These are phyloP conservation scores for Xerocomellus amylosporus DNA, from an alignment of 768 basidiomycete species.

Conservation along the genomic window DNA sequence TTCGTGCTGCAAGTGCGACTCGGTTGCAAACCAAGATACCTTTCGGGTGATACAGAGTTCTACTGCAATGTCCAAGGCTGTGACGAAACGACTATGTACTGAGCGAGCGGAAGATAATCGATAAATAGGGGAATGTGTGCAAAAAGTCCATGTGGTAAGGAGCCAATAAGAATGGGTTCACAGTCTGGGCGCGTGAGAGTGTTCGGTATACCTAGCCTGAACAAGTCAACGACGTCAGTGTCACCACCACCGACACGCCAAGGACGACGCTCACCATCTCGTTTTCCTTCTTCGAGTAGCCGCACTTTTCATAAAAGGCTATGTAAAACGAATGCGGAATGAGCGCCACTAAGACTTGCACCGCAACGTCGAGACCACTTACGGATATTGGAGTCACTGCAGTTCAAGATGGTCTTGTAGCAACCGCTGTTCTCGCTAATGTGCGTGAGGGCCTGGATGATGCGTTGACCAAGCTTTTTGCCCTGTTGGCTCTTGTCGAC, in stretches of 20 bases:
- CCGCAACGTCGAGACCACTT: conserved; percentile 36
- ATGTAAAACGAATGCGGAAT: conserved; percentile 13
- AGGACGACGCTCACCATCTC: conserved; percentile 68
- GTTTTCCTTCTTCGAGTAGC: conserved; percentile 84
- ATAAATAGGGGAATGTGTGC: conserved; percentile 4
- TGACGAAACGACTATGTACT: conserved; percentile 6
- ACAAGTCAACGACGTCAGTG: conserved; percentile 4
- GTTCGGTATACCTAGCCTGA: conserved; percentile 59
- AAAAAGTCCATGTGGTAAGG: conserved; percentile 12
- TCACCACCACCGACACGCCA: not conserved
- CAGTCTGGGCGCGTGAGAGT: conserved; percentile 16
- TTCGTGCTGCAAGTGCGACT: not conserved
- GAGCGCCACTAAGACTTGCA: conserved; percentile 4
- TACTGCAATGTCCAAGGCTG: conserved; percentile 8
- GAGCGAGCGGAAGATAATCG: conserved; percentile 3
- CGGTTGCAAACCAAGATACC: not conserved
- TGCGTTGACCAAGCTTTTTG: conserved; percentile 81
- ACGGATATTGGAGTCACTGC: conserved; percentile 89
- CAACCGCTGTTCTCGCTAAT: conserved; percentile 79
- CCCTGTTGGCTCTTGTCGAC: conserved; percentile 88
- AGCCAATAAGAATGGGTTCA: conserved; percentile 7
- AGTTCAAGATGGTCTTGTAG: conserved; percentile 99
- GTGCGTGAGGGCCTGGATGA: conserved; percentile 82
- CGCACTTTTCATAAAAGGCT: conserved; percentile 99
- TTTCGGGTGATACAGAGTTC: conserved; percentile 18